These are phyloP conservation scores for Penicillium lividum DNA, from an alignment of 495 filamentous ascomycete species.

Conservation along the genomic window DNA sequence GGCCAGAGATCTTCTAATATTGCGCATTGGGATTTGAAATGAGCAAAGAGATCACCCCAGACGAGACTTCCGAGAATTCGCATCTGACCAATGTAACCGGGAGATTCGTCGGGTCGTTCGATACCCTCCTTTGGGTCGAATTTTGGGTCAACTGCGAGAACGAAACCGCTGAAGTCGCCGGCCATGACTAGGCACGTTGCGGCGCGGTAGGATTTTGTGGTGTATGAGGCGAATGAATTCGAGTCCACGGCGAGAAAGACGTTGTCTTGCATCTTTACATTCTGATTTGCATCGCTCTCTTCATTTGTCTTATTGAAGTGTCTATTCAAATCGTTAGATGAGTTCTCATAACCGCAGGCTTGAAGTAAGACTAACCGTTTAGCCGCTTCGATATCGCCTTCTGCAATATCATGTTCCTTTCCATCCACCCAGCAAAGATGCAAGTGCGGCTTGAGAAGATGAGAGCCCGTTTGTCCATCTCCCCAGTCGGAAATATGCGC, in stretches of 20 bases:
- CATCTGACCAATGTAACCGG: slow-evolving; percentile 32
- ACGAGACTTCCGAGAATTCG: slow-evolving; percentile 34
- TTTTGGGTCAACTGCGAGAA: slow-evolving; percentile 30
- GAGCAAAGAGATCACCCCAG: slow-evolving; percentile 36
- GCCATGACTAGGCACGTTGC: slow-evolving; percentile 10
- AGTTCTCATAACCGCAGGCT: not conserved
- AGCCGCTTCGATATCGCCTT: slow-evolving; percentile 32
- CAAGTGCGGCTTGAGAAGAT: slow-evolving; percentile 24
- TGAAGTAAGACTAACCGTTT: slow-evolving; percentile 23
- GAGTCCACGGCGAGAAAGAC: slow-evolving; percentile 28
- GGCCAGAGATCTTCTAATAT: slow-evolving; percentile 31
- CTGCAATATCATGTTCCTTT: slow-evolving; percentile 24
- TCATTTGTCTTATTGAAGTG: not conserved
- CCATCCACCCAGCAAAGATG: slow-evolving; percentile 40
- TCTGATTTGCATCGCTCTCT: not conserved
- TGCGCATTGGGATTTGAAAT: slow-evolving; percentile 13
- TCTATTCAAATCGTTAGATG: not conserved
- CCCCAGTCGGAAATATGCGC: slow-evolving; percentile 30
- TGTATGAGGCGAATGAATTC: slow-evolving; percentile 28
- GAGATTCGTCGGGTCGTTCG: slow-evolving; percentile 20
- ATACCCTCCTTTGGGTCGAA: slow-evolving; percentile 19
- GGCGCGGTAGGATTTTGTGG: slow-evolving; percentile 16
- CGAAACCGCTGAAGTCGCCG: slow-evolving; percentile 26
- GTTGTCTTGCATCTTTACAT: not conserved
- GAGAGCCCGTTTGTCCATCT: slow-evolving; percentile 25